Base-by-base conservation (phyloP, 1,284 basidiomycete genomes). In the Takashimella koratensis region DNA sequence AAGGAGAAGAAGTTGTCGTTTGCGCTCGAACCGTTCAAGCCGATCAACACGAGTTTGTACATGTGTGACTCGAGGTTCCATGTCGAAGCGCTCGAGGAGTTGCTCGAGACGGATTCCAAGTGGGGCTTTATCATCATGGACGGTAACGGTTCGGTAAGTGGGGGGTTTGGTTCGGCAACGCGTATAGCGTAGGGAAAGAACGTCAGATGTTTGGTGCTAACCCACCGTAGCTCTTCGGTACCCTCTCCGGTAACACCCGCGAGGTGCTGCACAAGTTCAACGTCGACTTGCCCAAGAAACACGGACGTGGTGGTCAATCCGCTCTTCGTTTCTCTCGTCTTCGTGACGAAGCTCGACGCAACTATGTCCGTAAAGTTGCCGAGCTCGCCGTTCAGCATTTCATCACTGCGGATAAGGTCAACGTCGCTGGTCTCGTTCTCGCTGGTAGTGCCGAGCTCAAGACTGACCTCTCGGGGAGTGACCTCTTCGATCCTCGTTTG, bases 51-150 rank as follows among this genome's bases (percentile, higher is more conserved):
- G 86, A 92, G 93, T 19, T 84, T 99, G 46, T 99, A 99, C 79
- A 87, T 98, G 49, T 99, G 96, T 74, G 96, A 98, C 82, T 97
- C 96, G 82, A 96, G 98, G 76, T 99, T 99, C 81, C 95, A 98
- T 80, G 98, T 96, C 3, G 96, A 98, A 73, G 93, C 94, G 0
- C 83, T 98, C 30, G 89, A 90, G 47, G 96, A 98, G 74, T 84
- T 99, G 48, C 83, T 99, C 64, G 96, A 98, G 78, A 93, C 90
- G 26, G 96, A 99, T 76, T 90, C 92, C 63, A 90, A 91, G 70
- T 98, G 98, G 74, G 96, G 94, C 26, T 99, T 99, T 81, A 97
- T 99, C 76, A 88, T 98, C 73, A 98, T 98, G 96, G 72, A 74
- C 60, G 72, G 72, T 65, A 74, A 73, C 61, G 71, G 71, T 53